A percentile compares a stretch with the other conserved stretches of the same genome.
These are phyloP conservation scores for Mallotus repandus DNA, from an alignment of 441 rosid species.

Conservation along the genomic window DNA sequence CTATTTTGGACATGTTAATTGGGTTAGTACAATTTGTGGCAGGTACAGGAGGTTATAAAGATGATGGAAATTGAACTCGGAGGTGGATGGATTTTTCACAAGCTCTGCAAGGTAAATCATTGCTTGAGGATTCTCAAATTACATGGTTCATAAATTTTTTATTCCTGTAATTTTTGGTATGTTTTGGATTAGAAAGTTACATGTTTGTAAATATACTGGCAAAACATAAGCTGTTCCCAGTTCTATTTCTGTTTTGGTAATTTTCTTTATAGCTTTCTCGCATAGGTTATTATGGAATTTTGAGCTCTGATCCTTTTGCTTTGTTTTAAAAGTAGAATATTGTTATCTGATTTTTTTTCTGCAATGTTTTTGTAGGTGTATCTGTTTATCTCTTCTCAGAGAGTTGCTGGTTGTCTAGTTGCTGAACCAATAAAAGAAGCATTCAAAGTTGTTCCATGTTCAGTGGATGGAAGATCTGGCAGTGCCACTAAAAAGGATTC, in stretches of 20 bases:
- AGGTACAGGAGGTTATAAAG: constrained; percentile 75
- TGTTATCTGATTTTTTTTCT: neutral
- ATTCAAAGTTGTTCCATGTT: constrained; percentile 47
- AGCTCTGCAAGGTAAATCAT: constrained; percentile 51
- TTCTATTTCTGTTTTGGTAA: no score
- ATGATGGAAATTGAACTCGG: constrained; percentile 87
- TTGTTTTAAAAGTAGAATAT: neutral
- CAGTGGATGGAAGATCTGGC: constrained; percentile 26
- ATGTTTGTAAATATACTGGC: neutral
- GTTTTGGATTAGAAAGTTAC: neutral
- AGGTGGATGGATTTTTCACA: constrained; percentile 73
- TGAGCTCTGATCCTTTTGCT: neutral
- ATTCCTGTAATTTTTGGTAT: neutral
- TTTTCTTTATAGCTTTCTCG: neutral
- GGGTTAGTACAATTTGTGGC: constrained; percentile 16
- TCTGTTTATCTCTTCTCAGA: constrained; percentile 50
- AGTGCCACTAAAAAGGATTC: constrained; percentile 26
- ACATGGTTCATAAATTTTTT: no score
- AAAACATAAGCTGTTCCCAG: no score
- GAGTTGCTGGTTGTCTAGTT: constrained; percentile 67
- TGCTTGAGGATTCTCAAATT: neutral
- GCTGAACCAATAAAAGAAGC: constrained; percentile 84
- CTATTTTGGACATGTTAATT: neutral
- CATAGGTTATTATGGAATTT: neutral
- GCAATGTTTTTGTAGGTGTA: constrained; percentile 48